phyloP scores from a whole-genome alignment of 1,284 basidiomycete species.

The Termitomyces sp. region DNA sequence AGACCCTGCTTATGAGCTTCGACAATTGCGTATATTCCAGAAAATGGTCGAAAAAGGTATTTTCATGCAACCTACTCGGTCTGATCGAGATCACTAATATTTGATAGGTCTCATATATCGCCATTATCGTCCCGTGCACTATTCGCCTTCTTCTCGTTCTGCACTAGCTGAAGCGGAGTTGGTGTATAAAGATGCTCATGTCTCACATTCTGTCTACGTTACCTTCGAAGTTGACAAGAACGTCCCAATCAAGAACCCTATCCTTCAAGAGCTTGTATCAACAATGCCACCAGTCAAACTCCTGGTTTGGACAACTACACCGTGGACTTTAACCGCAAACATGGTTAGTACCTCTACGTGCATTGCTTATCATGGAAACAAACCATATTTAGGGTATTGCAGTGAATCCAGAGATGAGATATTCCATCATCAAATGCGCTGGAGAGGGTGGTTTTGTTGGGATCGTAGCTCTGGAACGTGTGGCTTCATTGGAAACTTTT shows the following conservation, averaged over 20 bases:
- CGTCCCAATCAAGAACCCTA: slow-evolving; percentile 13
- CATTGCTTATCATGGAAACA: background rate
- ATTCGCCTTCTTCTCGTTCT: slow-evolving; percentile 92
- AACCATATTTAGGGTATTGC: slow-evolving; percentile 68
- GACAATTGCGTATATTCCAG: slow-evolving; percentile 85
- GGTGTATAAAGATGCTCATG: slow-evolving; percentile 84
- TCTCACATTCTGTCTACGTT: slow-evolving; percentile 87
- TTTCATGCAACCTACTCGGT: background rate
- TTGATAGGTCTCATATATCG: slow-evolving; percentile 75
- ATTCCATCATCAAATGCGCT: slow-evolving; percentile 52
- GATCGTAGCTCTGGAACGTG: slow-evolving; percentile 70
- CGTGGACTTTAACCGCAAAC: slow-evolving; percentile 96
- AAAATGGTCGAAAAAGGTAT: slow-evolving; percentile 83
- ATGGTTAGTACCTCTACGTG: slow-evolving; percentile 53
- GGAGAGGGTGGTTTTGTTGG: slow-evolving; percentile 32
- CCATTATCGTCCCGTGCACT: slow-evolving; percentile 88
- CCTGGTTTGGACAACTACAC: slow-evolving; percentile 98
- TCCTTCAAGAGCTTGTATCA: slow-evolving; percentile 20
- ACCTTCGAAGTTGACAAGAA: slow-evolving; percentile 56
- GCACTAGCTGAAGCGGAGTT: slow-evolving; percentile 96
- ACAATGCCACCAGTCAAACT: slow-evolving; percentile 40
- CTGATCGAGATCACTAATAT: slow-evolving; percentile 1
- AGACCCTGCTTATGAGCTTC: slow-evolving; percentile 87
- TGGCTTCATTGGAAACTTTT: slow-evolving; percentile 46
- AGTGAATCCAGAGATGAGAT: slow-evolving; percentile 71